Evolutionary conservation across 495 filamentous ascomycete species (phyloP).

Genomic region (Penicillium riverlandense): DNA sequence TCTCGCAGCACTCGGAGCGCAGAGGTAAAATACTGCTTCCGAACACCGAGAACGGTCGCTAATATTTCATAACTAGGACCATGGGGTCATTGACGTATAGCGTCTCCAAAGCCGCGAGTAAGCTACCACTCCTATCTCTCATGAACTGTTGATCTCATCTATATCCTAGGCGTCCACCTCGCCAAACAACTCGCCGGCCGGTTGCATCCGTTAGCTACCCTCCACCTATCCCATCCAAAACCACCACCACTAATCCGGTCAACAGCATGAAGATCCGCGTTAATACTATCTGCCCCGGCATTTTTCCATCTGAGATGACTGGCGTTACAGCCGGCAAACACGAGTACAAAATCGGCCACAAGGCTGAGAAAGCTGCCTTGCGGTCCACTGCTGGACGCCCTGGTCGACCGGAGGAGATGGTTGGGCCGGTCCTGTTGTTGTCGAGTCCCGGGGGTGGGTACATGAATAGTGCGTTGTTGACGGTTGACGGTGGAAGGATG

Average conservation of each 20-base stretch:
- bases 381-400: conserved; percentile 6
- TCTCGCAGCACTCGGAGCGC: conserved; percentile 5
- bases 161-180: conserved; percentile 7
- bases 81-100: conserved; percentile 10
- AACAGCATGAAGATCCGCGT: conserved; percentile 26
- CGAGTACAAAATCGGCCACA: conserved; percentile 4
- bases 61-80: background rate
- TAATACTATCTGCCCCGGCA: conserved; percentile 39
- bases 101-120: conserved; percentile 10
- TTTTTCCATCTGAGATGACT: conserved; percentile 27
- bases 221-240: background rate
- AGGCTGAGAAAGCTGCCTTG: conserved; percentile 3
- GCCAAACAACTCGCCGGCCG: conserved; percentile 13
- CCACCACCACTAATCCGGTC: background rate
- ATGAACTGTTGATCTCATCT: background rate
- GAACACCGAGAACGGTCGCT: background rate
- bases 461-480: conserved; percentile 5
- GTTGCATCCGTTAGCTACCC: conserved; percentile 8
- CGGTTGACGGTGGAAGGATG: conserved; percentile 8
- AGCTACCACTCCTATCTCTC: background rate
- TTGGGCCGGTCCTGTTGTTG: conserved; percentile 2
- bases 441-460: conserved; percentile 5
- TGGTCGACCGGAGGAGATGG: conserved; percentile 3
- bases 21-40: background rate
- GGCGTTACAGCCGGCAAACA: conserved; percentile 2